A percentile compares a stretch with the other conserved stretches of the same genome.
These are phyloP conservation scores for Penstemon davidsonii DNA, from an alignment of 257 asterid genomes.

Conservation along the genomic window DNA sequence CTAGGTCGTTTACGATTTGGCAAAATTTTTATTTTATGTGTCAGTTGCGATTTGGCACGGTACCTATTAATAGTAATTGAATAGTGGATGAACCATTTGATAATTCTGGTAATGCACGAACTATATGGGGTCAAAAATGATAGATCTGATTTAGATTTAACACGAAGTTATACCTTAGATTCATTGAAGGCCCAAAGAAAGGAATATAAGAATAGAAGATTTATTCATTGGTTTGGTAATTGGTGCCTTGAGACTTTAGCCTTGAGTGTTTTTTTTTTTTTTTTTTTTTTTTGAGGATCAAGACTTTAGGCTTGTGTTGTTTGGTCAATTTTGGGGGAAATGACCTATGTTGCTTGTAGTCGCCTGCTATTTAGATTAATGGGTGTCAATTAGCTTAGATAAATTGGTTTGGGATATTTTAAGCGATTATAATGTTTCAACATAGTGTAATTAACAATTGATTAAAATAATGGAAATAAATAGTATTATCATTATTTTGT, in stretches of 20 bases:
- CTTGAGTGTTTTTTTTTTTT: neutral
- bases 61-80: too few relatives aligned
- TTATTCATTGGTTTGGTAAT: too few relatives aligned
- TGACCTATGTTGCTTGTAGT: neutral
- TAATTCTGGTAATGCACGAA: too few relatives aligned
- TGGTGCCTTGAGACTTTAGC: too few relatives aligned
- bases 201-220: too few relatives aligned
- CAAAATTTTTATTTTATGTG: too few relatives aligned
- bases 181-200: too few relatives aligned
- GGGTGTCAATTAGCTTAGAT: slow-evolving; percentile 23
- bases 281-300: neutral
- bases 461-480: slow-evolving; percentile 28
- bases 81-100: too few relatives aligned
- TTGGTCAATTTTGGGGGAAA: neutral
- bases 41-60: too few relatives aligned
- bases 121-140: too few relatives aligned
- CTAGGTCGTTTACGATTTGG: neutral
- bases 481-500: slow-evolving; percentile 22
- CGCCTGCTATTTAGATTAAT: neutral
- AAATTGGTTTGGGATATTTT: slow-evolving; percentile 11
- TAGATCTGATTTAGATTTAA: too few relatives aligned
- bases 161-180: too few relatives aligned
- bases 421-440: slow-evolving; percentile 15
- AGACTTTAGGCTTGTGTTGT: neutral
- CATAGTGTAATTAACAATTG: slow-evolving; percentile 26